These are phyloP conservation scores for Carex cristatella DNA, from an alignment of 176 grass and related monocot genomes.

Conservation along the genomic window DNA sequence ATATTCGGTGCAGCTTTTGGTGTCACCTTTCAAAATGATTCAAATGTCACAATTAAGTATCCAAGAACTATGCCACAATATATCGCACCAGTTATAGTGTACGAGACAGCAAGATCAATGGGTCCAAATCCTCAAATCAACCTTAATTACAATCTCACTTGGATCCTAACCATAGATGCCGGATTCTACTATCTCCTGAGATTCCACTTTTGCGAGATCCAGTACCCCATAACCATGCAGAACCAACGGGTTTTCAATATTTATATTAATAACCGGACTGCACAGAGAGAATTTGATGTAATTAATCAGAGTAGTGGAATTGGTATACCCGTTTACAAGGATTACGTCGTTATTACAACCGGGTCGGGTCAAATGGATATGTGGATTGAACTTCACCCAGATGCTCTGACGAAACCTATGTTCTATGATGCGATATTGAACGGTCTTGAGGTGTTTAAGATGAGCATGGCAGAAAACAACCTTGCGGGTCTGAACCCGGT, in stretches of 20 bases:
- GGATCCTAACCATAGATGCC: conserved; percentile 53
- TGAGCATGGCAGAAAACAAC: conserved; percentile 5
- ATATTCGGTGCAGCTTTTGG: conserved; percentile 25
- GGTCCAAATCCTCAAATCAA: conserved; percentile 42
- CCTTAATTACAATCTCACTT: conserved; percentile 81
- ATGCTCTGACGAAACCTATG: conserved; percentile 23
- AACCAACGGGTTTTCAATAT: conserved; percentile 71
- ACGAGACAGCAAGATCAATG: conserved; percentile 67
- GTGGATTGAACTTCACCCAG: conserved; percentile 74
- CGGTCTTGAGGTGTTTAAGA: conserved; percentile 74
- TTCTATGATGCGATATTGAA: conserved; percentile 78
- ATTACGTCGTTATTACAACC: conserved; percentile 22
- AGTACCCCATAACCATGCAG: conserved; percentile 39
- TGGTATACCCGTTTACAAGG: conserved; percentile 25
- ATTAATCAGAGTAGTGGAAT: conserved; percentile 38
- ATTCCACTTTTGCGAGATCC: conserved; percentile 84
- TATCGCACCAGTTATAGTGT: conserved; percentile 44
- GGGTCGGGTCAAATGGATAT: conserved; percentile 39
- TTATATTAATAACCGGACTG: conserved; percentile 73
- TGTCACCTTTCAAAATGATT: conserved; percentile 35
- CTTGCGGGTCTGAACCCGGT: conserved; percentile 51
- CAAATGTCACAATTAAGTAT: conserved; percentile 40
- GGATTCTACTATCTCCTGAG: conserved; percentile 54
- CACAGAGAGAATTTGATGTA: conserved; percentile 36
- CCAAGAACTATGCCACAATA: conserved; percentile 26